Evolutionary conservation across 768 basidiomycete species (phyloP).

Genomic region (Arthromyces matolae): DNA sequence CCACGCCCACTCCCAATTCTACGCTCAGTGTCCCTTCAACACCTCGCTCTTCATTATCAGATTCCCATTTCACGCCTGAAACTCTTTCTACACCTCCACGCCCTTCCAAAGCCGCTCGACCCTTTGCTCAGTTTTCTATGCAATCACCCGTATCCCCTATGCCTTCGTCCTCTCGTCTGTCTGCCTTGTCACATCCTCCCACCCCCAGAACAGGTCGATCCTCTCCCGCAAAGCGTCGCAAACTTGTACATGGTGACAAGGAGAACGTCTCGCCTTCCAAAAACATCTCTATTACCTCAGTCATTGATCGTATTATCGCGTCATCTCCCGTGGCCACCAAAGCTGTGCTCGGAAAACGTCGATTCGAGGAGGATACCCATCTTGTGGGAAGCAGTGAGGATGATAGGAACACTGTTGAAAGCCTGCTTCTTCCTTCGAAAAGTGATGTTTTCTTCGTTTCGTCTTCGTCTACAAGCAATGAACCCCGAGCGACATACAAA

Average conservation of each 20-base stretch:
- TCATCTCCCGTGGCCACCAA: constrained; percentile 24
- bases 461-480: background rate
- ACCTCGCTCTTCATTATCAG: constrained; percentile 7
- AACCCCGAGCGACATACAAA: background rate
- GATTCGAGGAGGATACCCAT: constrained; percentile 35
- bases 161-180: constrained; percentile 13
- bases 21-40: background rate
- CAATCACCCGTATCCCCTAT: constrained; percentile 20
- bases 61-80: background rate
- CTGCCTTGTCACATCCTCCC: constrained; percentile 18
- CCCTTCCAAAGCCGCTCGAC: constrained; percentile 14
- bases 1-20: constrained; percentile 4
- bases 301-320: constrained; percentile 42
- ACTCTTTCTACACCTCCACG: constrained; percentile 3
- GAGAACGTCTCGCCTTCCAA: constrained; percentile 52
- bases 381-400: constrained; percentile 33
- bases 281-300: constrained; percentile 24
- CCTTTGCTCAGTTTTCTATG: constrained; percentile 7
- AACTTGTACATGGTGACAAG: constrained; percentile 41
- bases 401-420: constrained; percentile 22
- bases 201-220: constrained; percentile 28
- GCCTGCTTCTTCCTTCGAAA: constrained; percentile 6
- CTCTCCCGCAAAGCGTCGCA: constrained; percentile 36
- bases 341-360: constrained; percentile 42
- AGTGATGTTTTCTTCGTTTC: constrained; percentile 13